These are phyloP conservation scores for Durotheca rogersii DNA, from an alignment of 495 filamentous ascomycete species.

Conservation along the genomic window DNA sequence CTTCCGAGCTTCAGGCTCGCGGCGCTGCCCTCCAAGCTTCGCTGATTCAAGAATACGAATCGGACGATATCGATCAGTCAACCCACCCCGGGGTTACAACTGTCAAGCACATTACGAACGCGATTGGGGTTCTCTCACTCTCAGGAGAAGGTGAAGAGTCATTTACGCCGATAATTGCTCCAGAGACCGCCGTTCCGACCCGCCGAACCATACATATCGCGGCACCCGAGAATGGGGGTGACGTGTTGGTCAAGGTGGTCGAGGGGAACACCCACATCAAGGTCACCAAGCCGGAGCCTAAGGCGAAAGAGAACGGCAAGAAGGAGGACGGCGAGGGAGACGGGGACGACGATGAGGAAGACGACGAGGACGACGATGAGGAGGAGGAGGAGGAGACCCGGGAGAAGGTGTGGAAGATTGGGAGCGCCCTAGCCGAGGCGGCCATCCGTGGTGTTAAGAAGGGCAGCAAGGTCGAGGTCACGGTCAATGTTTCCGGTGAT, in stretches of 20 bases:
- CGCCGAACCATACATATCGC: slow-evolving; percentile 76
- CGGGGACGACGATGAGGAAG: slow-evolving; percentile 64
- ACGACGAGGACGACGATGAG: slow-evolving; percentile 71
- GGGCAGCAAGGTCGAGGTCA: slow-evolving; percentile 88
- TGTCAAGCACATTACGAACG: slow-evolving; percentile 81
- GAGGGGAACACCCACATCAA: slow-evolving; percentile 89
- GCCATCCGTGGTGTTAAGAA: slow-evolving; percentile 80
- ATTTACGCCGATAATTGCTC: slow-evolving; percentile 75
- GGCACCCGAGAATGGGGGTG: slow-evolving; percentile 73
- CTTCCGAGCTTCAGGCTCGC: slow-evolving; percentile 81
- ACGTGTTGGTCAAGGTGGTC: slow-evolving; percentile 80
- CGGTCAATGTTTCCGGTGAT: slow-evolving; percentile 79
- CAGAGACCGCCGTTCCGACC: slow-evolving; percentile 88
- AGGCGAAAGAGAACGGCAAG: slow-evolving; percentile 65
- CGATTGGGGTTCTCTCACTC: slow-evolving; percentile 84
- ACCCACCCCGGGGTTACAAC: slow-evolving; percentile 94
- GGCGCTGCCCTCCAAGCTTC: slow-evolving; percentile 95
- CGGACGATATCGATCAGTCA: slow-evolving; percentile 90
- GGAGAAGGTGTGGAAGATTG: slow-evolving; percentile 91
- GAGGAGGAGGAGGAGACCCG: slow-evolving; percentile 84
- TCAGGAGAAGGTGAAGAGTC: slow-evolving; percentile 58
- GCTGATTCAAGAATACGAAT: slow-evolving; percentile 86
- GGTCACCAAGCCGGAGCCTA: slow-evolving; percentile 79
- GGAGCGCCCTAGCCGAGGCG: slow-evolving; percentile 80
- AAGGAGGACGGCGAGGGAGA: slow-evolving; percentile 55